Conservation (phyloP, 1,284 basidiomycete genomes). For the Boletus coffeatus region DNA sequence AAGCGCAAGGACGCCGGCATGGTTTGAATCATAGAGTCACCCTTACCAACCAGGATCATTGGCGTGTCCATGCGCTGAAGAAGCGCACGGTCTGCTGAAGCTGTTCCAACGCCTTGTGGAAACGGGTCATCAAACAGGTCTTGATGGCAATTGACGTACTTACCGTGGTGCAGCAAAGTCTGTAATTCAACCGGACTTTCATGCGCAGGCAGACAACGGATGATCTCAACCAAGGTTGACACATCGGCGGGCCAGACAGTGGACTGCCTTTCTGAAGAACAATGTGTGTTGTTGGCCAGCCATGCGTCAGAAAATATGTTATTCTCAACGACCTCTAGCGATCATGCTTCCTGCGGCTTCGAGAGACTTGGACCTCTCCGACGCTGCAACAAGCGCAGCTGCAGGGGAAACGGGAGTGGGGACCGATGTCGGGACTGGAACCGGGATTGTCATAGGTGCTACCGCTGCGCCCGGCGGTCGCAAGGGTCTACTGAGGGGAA, state of each 20-base stretch:
- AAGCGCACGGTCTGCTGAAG: constrained; percentile 8
- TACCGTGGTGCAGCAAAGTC: constrained; percentile 37
- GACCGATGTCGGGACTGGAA: constrained; percentile 47
- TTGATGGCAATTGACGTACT: constrained; percentile 6
- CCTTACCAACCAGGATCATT: constrained; percentile 56
- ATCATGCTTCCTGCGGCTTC: constrained; percentile 58
- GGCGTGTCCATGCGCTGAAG: constrained; percentile 47
- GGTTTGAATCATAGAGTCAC: constrained; percentile 56
- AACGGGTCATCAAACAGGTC: constrained; percentile 1
- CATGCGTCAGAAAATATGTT: constrained; percentile 62
- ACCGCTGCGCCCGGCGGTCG: constrained; percentile 49
- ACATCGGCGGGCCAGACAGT: constrained; percentile 56
- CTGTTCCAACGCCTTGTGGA: background rate
- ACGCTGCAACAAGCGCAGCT: constrained; percentile 51
- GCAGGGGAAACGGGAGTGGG: constrained; percentile 77
- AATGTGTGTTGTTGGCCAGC: constrained; percentile 38
- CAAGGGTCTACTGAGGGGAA: constrained; percentile 53
- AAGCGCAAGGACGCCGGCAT: constrained; percentile 65
- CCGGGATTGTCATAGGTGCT: constrained; percentile 36
- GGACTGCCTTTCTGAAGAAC: constrained; percentile 19
- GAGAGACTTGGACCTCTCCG: constrained; percentile 58
- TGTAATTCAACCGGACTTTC: constrained; percentile 26
- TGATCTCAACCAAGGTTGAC: constrained; percentile 34
- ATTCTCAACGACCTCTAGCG: constrained; percentile 64
- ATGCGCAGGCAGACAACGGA: constrained; percentile 25